A percentile compares a stretch with the other conserved stretches of the same genome.
These are phyloP conservation scores for Cryptococcus sp. DNA, from an alignment of 1,284 basidiomycete genomes.

Conservation along the genomic window DNA sequence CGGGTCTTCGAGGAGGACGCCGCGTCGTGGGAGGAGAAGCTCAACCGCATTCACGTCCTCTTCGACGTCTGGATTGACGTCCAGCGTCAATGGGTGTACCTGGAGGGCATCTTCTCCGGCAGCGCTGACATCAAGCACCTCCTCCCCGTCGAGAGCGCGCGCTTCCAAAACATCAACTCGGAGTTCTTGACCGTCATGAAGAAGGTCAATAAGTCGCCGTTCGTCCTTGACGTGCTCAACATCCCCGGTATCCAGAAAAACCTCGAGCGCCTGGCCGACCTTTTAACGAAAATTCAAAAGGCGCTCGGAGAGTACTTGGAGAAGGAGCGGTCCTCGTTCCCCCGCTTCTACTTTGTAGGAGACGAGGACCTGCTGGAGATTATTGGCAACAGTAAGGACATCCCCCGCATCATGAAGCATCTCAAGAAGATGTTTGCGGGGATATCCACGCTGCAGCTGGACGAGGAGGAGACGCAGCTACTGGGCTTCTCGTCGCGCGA, in stretches of 20 bases:
- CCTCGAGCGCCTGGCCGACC: slow-evolving; percentile 90
- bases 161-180: slow-evolving; percentile 98
- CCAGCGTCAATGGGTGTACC: slow-evolving; percentile 98
- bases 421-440: slow-evolving; percentile 99
- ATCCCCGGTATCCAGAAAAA: slow-evolving; percentile 95
- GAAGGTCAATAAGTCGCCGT: slow-evolving; percentile 98
- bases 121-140: slow-evolving; percentile 98
- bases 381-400: slow-evolving; percentile 99
- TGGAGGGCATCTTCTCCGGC: slow-evolving; percentile 99
- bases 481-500: slow-evolving; percentile 86
- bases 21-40: slow-evolving; percentile 87
- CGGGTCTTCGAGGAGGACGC: slow-evolving; percentile 96
- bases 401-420: slow-evolving; percentile 95
- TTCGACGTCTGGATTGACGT: slow-evolving; percentile 99
- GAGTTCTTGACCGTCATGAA: slow-evolving; percentile 99
- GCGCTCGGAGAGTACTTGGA: slow-evolving; percentile 98
- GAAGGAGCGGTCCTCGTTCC: slow-evolving; percentile 93
- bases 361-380: slow-evolving; percentile 99
- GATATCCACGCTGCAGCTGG: slow-evolving; percentile 82
- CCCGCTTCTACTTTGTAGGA: slow-evolving; percentile 99
- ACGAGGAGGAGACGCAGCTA: slow-evolving; percentile 74
- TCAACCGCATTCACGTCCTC: slow-evolving; percentile 90
- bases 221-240: slow-evolving; percentile 94
- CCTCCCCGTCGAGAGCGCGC: slow-evolving; percentile 91
- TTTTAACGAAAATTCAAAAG: slow-evolving; percentile 98